phyloP scores from a whole-genome alignment of 306 rosid genomes.

The Casuarina equisetifolia region DNA sequence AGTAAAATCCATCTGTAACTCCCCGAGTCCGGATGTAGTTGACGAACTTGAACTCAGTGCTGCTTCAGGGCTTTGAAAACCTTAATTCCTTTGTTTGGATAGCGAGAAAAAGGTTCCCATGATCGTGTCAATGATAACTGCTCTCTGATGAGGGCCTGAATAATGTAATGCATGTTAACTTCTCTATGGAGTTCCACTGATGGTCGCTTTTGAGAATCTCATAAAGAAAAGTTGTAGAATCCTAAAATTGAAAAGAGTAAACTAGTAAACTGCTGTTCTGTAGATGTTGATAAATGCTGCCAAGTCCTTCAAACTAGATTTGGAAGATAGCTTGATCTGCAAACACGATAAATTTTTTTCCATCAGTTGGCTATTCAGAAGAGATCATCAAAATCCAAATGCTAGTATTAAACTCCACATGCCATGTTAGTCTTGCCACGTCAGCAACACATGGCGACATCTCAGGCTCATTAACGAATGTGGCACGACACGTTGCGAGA shows the following conservation, averaged over 20 bases:
- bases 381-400: not conserved
- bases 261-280: too few relatives aligned
- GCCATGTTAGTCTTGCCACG: too few relatives aligned
- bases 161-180: too few relatives aligned
- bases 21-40: not conserved
- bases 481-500: too few relatives aligned
- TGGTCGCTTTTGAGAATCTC: conserved; percentile 17
- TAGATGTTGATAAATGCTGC: conserved; percentile 53
- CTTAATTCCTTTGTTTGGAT: not conserved
- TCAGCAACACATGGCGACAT: too few relatives aligned
- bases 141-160: not conserved
- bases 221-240: too few relatives aligned
- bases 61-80: not conserved
- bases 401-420: too few relatives aligned
- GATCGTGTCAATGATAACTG: not conserved
- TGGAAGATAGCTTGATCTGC: conserved; percentile 78
- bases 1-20: too few relatives aligned
- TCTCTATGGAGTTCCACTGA: too few relatives aligned
- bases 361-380: not conserved
- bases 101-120: not conserved
- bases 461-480: too few relatives aligned
- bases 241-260: too few relatives aligned
- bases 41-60: not conserved
- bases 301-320: conserved; percentile 80
- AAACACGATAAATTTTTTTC: conserved; percentile 16